Percentiles rank a stretch among this genome's conserved stretches.
Conservation (phyloP, 257 asterid species). For the Ilex asprella region DNA sequence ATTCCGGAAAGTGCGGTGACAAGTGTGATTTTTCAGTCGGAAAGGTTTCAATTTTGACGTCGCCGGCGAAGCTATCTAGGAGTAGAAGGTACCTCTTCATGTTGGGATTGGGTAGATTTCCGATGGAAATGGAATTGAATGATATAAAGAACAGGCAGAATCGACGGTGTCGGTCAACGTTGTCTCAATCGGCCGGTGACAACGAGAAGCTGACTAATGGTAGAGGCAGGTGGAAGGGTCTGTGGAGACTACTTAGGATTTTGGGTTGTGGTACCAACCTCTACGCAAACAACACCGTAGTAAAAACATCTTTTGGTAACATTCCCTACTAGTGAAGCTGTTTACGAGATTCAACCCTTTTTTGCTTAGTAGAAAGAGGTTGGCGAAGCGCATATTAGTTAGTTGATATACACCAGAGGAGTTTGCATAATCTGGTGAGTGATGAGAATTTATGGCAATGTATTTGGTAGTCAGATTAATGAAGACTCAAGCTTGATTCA, state of each 20-base stretch:
- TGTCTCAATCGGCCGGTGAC: slow-evolving; percentile 10
- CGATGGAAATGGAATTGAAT: slow-evolving; percentile 39
- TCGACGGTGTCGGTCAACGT: slow-evolving; percentile 31
- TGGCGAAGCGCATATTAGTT: no score
- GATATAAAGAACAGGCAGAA: slow-evolving; percentile 49
- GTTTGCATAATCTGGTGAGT: no score
- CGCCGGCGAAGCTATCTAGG: slow-evolving; percentile 34
- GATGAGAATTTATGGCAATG: no score
- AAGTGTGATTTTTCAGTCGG: slow-evolving; percentile 14
- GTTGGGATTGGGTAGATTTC: slow-evolving; percentile 42
- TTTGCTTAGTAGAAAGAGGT: no score
- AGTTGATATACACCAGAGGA: no score
- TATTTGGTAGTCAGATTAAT: no score
- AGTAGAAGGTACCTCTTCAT: slow-evolving; percentile 47
- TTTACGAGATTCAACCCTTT: no score
- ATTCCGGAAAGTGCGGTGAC: slow-evolving; percentile 1
- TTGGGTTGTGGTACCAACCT: slow-evolving; percentile 46
- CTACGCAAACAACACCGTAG: slow-evolving; percentile 18
- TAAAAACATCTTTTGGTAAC: slow-evolving; percentile 15
- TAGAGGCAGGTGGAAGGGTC: slow-evolving; percentile 15
- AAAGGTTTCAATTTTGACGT: slow-evolving; percentile 30
- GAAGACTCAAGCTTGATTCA: no score
- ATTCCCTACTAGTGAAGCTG: slow-evolving; percentile 7
- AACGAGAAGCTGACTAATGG: slow-evolving; percentile 8
- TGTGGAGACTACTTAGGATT: slow-evolving; percentile 48